Evolutionary conservation across 805 yeast species (phyloP).

Genomic region (Myxozyma geophila): DNA sequence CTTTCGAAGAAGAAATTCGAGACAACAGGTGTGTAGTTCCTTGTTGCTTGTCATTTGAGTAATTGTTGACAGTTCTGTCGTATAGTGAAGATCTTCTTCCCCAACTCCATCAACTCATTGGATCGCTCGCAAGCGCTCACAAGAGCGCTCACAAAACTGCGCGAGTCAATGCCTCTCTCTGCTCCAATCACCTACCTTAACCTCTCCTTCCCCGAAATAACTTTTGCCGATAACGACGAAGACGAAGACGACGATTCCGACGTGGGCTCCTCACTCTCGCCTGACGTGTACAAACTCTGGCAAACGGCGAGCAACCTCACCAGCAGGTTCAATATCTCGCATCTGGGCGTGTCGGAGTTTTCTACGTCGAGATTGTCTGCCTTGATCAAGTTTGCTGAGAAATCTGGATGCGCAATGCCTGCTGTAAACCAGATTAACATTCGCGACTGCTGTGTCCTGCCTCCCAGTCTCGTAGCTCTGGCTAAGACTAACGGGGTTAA

Average conservation of each 20-base stretch:
- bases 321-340: slow-evolving; percentile 19
- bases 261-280: slow-evolving; percentile 9
- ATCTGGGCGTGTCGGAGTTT: slow-evolving; percentile 43
- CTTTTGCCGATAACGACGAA: slow-evolving; percentile 41
- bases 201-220: slow-evolving; percentile 42
- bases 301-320: slow-evolving; percentile 27
- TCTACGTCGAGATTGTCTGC: slow-evolving; percentile 38
- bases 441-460: slow-evolving; percentile 46
- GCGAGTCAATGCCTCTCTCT: slow-evolving; percentile 11
- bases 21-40: slow-evolving; percentile 17
- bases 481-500: slow-evolving; percentile 41
- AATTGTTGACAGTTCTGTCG: not conserved
- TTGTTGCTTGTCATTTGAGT: not conserved
- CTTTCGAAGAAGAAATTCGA: slow-evolving; percentile 17
- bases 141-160: slow-evolving; percentile 17
- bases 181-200: slow-evolving; percentile 26
- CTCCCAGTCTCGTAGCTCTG: slow-evolving; percentile 42
- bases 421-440: slow-evolving; percentile 45
- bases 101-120: slow-evolving; percentile 10
- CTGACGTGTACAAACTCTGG: slow-evolving; percentile 38
- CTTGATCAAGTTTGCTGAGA: slow-evolving; percentile 31
- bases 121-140: slow-evolving; percentile 17
- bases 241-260: slow-evolving; percentile 21
- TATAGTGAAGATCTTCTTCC: slow-evolving; percentile 33
- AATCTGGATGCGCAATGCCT: slow-evolving; percentile 27